These are phyloP conservation scores for Epipyxis sp. DNA, from an alignment of 108 stramenopile species.

Conservation along the genomic window DNA sequence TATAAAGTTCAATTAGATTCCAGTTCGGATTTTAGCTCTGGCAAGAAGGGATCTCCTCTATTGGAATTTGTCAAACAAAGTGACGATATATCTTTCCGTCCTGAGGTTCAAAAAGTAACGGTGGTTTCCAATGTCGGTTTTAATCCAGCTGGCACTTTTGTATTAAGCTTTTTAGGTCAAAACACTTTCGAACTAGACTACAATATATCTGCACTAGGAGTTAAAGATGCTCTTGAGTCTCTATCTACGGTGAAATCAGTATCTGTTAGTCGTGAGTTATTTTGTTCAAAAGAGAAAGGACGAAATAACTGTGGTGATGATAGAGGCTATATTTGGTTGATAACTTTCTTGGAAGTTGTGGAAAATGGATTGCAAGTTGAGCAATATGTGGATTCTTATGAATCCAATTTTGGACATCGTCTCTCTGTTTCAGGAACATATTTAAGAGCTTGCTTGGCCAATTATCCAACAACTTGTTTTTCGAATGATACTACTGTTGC, in stretches of 20 bases:
- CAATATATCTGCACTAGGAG: conserved; percentile 57
- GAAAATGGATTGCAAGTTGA: not conserved
- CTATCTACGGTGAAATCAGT: conserved; percentile 64
- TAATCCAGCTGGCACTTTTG: conserved; percentile 18
- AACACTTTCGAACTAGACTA: conserved; percentile 59
- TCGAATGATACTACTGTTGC: not conserved
- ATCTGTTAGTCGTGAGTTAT: conserved; percentile 44
- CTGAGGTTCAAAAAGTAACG: conserved; percentile 62
- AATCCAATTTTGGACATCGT: not conserved
- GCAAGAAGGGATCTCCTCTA: conserved; percentile 41
- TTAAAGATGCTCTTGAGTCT: conserved; percentile 64
- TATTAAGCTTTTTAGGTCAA: conserved; percentile 53
- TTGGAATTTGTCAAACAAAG: not conserved
- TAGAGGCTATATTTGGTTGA: conserved; percentile 26
- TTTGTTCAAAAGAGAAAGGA: conserved; percentile 20
- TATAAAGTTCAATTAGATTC: conserved; percentile 69
- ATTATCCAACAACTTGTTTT: not conserved
- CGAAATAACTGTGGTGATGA: conserved; percentile 21
- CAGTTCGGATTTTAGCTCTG: conserved; percentile 52
- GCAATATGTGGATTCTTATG: not conserved
- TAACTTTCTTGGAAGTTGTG: conserved; percentile 25
- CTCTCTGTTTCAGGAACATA: conserved; percentile 12
- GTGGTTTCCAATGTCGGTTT: conserved; percentile 27
- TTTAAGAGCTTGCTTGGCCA: not conserved
- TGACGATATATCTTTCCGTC: not conserved